phyloP scores from a whole-genome alignment of 371 early-diverging fungal species.

The Nematocida sp. region DNA sequence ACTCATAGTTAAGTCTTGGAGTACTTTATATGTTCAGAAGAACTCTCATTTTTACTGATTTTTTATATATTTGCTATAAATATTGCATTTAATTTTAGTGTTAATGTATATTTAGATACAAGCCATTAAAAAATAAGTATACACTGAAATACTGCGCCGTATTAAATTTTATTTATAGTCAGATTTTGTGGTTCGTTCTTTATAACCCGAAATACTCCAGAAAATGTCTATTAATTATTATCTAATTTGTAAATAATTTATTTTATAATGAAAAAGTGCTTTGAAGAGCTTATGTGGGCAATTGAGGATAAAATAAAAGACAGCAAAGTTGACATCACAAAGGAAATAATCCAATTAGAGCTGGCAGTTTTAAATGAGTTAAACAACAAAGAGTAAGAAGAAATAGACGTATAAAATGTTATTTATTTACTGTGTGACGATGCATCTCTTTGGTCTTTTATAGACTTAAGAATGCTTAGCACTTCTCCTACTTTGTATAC shows the following conservation, averaged over 20 bases:
- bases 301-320: slow-evolving; percentile 55
- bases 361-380: slow-evolving; percentile 7
- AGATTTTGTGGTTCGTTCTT: too few relatives aligned
- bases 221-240: background rate
- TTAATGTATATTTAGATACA: too few relatives aligned
- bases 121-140: background rate
- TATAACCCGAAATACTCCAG: too few relatives aligned
- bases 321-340: background rate
- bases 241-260: slow-evolving; percentile 1
- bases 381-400: background rate
- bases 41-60: too few relatives aligned
- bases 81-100: too few relatives aligned
- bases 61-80: too few relatives aligned
- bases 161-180: too few relatives aligned
- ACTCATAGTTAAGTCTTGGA: too few relatives aligned
- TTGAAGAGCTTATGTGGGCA: slow-evolving; percentile 42
- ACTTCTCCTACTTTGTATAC: slow-evolving; percentile 1
- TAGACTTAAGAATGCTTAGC: background rate
- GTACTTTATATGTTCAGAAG: too few relatives aligned
- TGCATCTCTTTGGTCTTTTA: background rate
- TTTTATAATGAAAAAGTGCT: background rate
- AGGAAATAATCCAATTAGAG: slow-evolving; percentile 36
- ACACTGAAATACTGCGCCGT: background rate
- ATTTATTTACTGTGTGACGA: slow-evolving; percentile 11
- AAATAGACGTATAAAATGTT: background rate